phyloP scores from a whole-genome alignment of 208 protist species.

The Entamoeba invadens region DNA sequence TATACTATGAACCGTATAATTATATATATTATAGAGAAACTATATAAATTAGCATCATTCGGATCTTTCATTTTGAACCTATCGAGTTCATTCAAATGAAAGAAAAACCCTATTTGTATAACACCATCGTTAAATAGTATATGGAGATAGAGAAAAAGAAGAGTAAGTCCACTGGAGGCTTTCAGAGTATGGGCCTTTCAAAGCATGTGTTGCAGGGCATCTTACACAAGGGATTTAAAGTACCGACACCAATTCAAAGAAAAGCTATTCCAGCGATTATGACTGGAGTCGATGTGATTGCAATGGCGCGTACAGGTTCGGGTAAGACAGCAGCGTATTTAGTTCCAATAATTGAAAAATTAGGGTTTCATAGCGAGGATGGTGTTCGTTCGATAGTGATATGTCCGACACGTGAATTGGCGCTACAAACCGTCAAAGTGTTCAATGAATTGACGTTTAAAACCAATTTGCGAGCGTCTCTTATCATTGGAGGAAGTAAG shows the following conservation, averaged over 20 bases:
- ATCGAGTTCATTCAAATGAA: too few species aligned
- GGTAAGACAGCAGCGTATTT: slow-evolving; percentile 87
- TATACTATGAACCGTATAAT: too few species aligned
- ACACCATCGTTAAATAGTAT: too few species aligned
- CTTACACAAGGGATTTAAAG: slow-evolving; percentile 50
- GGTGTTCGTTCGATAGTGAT: slow-evolving; percentile 79
- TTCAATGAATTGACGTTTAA: slow-evolving; percentile 69
- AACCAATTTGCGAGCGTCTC: slow-evolving; percentile 64
- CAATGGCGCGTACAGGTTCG: slow-evolving; percentile 95
- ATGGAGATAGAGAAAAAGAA: too few species aligned
- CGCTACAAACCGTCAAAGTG: slow-evolving; percentile 83
- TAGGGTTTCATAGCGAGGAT: slow-evolving; percentile 25
- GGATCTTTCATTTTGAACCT: too few species aligned
- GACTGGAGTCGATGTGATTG: slow-evolving; percentile 83
- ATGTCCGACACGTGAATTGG: slow-evolving; percentile 89
- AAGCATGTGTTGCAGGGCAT: background rate
- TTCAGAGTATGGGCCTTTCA: background rate
- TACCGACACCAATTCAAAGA: slow-evolving; percentile 83
- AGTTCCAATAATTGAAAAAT: slow-evolving; percentile 31
- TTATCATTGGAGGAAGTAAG: slow-evolving; percentile 82
- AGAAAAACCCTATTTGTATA: too few species aligned
- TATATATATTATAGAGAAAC: too few species aligned
- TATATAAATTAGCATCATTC: too few species aligned
- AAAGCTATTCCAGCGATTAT: slow-evolving; percentile 68
- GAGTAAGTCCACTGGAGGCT: background rate